phyloP scores from a whole-genome alignment of 2,329 filamentous ascomycete genomes.

The Ophiostoma ulmi region DNA sequence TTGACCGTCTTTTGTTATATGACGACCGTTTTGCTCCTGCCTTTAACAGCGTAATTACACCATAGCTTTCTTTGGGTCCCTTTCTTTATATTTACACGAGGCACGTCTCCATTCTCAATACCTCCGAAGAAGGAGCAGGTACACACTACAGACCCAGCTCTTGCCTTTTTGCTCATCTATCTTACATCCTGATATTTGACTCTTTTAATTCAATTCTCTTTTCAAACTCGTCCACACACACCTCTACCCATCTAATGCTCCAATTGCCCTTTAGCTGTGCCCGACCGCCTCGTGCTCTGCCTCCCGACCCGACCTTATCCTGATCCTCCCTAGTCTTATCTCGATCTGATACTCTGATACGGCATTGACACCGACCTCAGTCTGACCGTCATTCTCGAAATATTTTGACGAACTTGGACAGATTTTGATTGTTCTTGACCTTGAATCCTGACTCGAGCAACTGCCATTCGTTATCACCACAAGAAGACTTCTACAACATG shows the following conservation, averaged over 20 bases:
- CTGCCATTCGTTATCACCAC: neutral
- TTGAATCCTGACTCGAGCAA: neutral
- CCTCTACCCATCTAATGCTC: neutral
- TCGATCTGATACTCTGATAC: conserved; percentile 6
- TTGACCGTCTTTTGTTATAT: neutral
- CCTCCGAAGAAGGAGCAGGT: conserved; percentile 9
- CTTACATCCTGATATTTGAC: neutral
- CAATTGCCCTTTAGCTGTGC: conserved; percentile 10
- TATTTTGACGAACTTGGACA: neutral
- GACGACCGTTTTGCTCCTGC: neutral
- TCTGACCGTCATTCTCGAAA: conserved; percentile 9
- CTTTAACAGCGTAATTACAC: conserved; percentile 5
- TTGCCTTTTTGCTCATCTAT: neutral
- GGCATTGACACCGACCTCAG: conserved; percentile 8
- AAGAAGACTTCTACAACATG: conserved; percentile 27
- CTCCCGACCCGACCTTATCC: neutral
- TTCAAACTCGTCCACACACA: neutral
- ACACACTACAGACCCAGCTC: neutral
- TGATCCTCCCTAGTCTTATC: neutral
- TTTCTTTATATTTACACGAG: conserved; percentile 1
- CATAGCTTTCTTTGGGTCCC: neutral
- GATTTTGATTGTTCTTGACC: neutral
- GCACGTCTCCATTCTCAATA: conserved; percentile 8
- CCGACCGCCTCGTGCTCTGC: conserved; percentile 8
- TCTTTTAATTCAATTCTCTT: neutral